Evolutionary conservation across 176 grass and related monocot genomes (phyloP).

Genomic region (Tillandsia leiboldiana): DNA sequence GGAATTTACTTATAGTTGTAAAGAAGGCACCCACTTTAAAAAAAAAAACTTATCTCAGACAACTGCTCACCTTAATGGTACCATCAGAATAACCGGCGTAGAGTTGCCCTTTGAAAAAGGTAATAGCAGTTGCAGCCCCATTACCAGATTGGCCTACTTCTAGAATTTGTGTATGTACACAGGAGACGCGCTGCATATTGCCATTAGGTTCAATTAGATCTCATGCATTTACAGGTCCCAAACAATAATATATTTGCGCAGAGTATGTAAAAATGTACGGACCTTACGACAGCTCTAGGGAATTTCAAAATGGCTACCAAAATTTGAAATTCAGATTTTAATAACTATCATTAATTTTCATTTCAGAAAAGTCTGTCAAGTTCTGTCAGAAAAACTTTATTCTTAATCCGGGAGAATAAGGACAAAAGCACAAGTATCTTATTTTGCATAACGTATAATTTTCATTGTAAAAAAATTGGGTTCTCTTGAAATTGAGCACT

Average conservation of each 20-base stretch:
- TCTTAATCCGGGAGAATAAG: too few relatives aligned
- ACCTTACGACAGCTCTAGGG: too few relatives aligned
- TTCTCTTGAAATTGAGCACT: not conserved
- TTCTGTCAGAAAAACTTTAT: too few relatives aligned
- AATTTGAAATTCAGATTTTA: too few relatives aligned
- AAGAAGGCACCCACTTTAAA: not conserved
- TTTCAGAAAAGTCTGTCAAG: too few relatives aligned
- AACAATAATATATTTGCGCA: too few relatives aligned
- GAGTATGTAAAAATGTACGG: too few relatives aligned
- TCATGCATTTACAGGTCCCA: not conserved
- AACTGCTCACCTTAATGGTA: slow-evolving; percentile 67
- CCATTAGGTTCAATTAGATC: slow-evolving; percentile 33
- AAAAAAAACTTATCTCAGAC: slow-evolving; percentile 9
- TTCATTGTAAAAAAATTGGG: too few relatives aligned
- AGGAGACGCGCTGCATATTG: slow-evolving; percentile 75
- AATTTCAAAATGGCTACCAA: too few relatives aligned
- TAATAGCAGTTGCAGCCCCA: slow-evolving; percentile 66
- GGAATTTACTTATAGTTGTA: not conserved
- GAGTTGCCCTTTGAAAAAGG: slow-evolving; percentile 84
- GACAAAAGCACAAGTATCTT: too few relatives aligned
- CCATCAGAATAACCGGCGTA: slow-evolving; percentile 80
- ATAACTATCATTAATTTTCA: too few relatives aligned
- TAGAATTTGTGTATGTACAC: slow-evolving; percentile 92
- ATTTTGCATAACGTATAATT: too few relatives aligned
- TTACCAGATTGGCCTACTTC: slow-evolving; percentile 67